Evolutionary conservation across 805 yeast genomes (phyloP).

Genomic region (Candida vaughaniae): DNA sequence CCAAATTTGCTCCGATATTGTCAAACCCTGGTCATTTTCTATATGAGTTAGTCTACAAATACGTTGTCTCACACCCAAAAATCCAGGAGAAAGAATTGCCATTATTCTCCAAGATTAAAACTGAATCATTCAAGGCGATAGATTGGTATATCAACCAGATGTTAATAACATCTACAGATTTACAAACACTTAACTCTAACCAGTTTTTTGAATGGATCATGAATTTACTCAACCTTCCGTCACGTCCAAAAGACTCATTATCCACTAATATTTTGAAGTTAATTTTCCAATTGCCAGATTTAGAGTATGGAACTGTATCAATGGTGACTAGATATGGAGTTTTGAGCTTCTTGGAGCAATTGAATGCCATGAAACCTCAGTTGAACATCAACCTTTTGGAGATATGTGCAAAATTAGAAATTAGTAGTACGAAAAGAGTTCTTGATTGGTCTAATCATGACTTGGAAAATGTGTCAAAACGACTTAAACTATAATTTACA

Average conservation of each 20-base stretch:
- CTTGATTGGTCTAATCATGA: slow-evolving; percentile 63
- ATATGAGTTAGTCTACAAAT: slow-evolving; percentile 68
- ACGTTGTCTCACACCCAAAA: slow-evolving; percentile 58
- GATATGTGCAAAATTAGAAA: slow-evolving; percentile 43
- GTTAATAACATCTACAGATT: slow-evolving; percentile 35
- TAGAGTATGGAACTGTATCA: slow-evolving; percentile 57
- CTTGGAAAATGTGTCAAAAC: slow-evolving; percentile 43
- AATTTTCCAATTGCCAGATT: slow-evolving; percentile 46
- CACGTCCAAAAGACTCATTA: slow-evolving; percentile 38
- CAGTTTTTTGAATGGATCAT: slow-evolving; percentile 69
- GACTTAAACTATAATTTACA: slow-evolving; percentile 18
- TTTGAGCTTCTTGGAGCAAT: slow-evolving; percentile 29
- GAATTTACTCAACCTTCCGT: slow-evolving; percentile 52
- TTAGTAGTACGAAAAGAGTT: slow-evolving; percentile 50
- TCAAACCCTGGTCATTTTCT: slow-evolving; percentile 70
- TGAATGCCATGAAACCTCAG: slow-evolving; percentile 22
- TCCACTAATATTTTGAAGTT: slow-evolving; percentile 41
- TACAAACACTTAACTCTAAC: slow-evolving; percentile 48
- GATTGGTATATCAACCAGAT: slow-evolving; percentile 52
- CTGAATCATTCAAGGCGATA: slow-evolving; percentile 53
- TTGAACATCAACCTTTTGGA: slow-evolving; percentile 44
- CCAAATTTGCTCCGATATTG: slow-evolving; percentile 57
- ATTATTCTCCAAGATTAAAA: slow-evolving; percentile 38
- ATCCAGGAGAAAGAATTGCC: slow-evolving; percentile 46
- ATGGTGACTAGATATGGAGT: slow-evolving; percentile 57